A percentile compares a stretch with the other conserved stretches of the same genome.
These are phyloP conservation scores for Citrus trifoliata DNA, from an alignment of 345 rosid genomes.

Conservation along the genomic window DNA sequence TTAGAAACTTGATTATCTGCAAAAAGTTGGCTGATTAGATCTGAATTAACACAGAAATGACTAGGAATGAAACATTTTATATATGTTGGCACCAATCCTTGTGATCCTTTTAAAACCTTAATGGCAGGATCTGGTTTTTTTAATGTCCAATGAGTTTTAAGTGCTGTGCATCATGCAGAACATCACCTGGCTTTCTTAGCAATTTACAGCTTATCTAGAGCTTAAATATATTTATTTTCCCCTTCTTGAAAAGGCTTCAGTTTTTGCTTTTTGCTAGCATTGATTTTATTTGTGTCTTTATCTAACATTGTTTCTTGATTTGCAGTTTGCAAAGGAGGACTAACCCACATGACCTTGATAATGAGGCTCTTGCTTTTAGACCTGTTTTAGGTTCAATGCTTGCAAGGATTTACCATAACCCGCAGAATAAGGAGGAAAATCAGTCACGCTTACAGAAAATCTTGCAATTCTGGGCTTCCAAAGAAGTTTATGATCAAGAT, in stretches of 20 bases:
- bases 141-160: background rate
- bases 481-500: conserved; percentile 93
- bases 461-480: conserved; percentile 92
- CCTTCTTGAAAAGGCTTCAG: background rate
- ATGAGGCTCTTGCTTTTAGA: conserved; percentile 89
- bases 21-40: background rate
- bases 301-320: conserved; percentile 18
- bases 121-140: background rate
- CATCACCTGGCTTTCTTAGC: background rate
- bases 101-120: background rate
- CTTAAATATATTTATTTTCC: background rate
- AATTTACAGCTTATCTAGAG: background rate
- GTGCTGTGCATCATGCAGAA: background rate
- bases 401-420: conserved; percentile 75
- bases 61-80: background rate
- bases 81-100: background rate
- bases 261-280: background rate
- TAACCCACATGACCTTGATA: conserved; percentile 75
- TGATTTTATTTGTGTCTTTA: conserved; percentile 6
- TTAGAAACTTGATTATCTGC: background rate
- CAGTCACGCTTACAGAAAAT: conserved; percentile 87
- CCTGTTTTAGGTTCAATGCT: conserved; percentile 93
- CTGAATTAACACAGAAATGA: background rate
- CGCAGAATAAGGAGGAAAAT: conserved; percentile 84
- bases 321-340: conserved; percentile 88